A percentile compares a stretch with the other conserved stretches of the same genome.
phyloP scores from a whole-genome alignment of 2,329 filamentous ascomycete species.

The Aspergillus pseudotamarii region DNA sequence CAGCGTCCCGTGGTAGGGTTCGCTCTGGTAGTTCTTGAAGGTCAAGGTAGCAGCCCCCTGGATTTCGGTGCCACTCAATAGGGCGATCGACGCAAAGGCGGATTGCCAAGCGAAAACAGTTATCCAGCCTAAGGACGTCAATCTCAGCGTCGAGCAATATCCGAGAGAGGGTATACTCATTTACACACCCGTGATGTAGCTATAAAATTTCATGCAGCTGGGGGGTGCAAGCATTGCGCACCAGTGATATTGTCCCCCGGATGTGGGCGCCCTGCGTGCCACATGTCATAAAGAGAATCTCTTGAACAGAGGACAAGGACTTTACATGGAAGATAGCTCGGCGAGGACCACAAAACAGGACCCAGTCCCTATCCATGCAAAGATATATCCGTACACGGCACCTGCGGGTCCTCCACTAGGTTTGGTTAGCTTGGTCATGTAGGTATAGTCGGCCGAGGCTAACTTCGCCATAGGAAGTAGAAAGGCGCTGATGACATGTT shows the following conservation, averaged over 20 bases:
- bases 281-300: background rate
- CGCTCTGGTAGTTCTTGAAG: background rate
- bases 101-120: slow-evolving; percentile 47
- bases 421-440: background rate
- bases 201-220: slow-evolving; percentile 37
- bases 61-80: slow-evolving; percentile 34
- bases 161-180: slow-evolving; percentile 23
- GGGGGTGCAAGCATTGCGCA: slow-evolving; percentile 43
- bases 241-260: slow-evolving; percentile 45
- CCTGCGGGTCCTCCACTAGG: slow-evolving; percentile 35
- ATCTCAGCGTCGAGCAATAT: rapidly evolving
- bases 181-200: slow-evolving; percentile 38
- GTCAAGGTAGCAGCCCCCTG: slow-evolving; percentile 43
- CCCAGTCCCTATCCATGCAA: slow-evolving; percentile 32
- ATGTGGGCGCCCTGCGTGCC: slow-evolving; percentile 30
- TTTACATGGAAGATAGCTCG: slow-evolving; percentile 38
- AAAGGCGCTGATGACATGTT: background rate
- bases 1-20: background rate
- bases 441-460: background rate
- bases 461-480: background rate
- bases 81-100: slow-evolving; percentile 39
- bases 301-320: background rate
- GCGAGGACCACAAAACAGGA: slow-evolving; percentile 29
- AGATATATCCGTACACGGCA: slow-evolving; percentile 34
- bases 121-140: slow-evolving; percentile 31